Base-by-base conservation (phyloP, 129 eudicot genomes). In the Flaveria bidentis region DNA sequence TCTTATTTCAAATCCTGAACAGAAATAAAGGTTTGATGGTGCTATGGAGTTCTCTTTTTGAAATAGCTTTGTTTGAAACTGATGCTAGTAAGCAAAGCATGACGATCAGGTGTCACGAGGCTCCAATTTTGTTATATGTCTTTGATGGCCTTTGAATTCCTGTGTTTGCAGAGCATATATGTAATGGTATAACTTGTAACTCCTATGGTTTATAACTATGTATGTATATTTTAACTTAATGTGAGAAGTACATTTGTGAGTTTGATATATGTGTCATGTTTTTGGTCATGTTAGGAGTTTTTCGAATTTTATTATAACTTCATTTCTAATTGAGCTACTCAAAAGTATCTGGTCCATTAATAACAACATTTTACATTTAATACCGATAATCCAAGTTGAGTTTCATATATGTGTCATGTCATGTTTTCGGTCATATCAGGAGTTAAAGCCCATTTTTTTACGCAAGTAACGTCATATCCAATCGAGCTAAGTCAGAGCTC, bases 41-140 rank as follows among this genome's bases (percentile, higher is more conserved):
- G 49, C 56, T 62, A 72, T 44, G 78, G 78, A 61, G 73, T 30
- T 61, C 47, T 79, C 33, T 36, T 79, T 69, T 41, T 15, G 46
- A 39, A 49, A 51, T 79, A 3, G 45, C 39, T 61, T 68, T 77
- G 46, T 49, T 26, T 69, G 30, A 56, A 42, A 7, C 13, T 11
- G 50, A 10, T 77, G 75, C 45, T 67, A 57, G 36, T 53, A 44
- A 49, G 67, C 58, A 17, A 22, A 63, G 57, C 47, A 72, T 70
- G 39, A 71, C 12, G 72, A 50, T 57, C 63, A 12, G 47, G 76
- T 47, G 39, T 58, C 52, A 22, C 2, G 44, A 71, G 64, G 20
- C 73, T 79, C 66, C 17, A 50, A n/a, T 36, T 67, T 76, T 76
- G 55, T 22, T 16, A 39, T 62, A 15, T 72, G 56, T 71, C 33